Evolutionary conservation across 176 grass and related monocot genomes (phyloP).

Genomic region (Juncus inflexus): DNA sequence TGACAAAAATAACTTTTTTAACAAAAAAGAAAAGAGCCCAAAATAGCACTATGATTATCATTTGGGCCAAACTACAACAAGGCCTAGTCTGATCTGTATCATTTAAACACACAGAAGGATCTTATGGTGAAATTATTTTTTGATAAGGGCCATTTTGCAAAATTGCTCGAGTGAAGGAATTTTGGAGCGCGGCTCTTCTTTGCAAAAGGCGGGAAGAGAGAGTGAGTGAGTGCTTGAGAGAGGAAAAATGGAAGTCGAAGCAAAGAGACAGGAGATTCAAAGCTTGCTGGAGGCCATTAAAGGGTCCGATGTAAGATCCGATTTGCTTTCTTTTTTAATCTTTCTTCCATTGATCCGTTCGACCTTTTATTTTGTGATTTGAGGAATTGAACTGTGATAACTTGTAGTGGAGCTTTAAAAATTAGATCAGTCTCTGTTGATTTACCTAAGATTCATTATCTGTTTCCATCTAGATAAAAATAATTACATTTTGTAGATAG

Average conservation of each 20-base stretch:
- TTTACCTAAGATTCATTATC: too few species aligned
- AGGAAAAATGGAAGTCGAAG: constrained; percentile 12
- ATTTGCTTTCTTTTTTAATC: not conserved
- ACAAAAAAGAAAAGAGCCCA: too few species aligned
- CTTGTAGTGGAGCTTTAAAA: not conserved
- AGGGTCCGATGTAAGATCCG: constrained; percentile 39
- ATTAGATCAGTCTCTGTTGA: not conserved
- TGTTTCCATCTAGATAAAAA: not conserved
- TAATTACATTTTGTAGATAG: too few species aligned
- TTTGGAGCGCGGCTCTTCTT: constrained; percentile 22
- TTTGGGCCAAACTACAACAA: too few species aligned
- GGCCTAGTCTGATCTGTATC: too few species aligned
- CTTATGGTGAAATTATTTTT: too few species aligned
- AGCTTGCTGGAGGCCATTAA: constrained; percentile 45
- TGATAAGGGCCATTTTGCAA: too few species aligned
- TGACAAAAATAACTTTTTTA: too few species aligned
- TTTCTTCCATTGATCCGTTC: constrained; percentile 3
- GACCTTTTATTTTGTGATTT: not conserved
- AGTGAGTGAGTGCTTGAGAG: constrained; percentile 10
- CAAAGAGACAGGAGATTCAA: constrained; percentile 27
- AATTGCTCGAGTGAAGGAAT: not conserved
- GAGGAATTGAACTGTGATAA: not conserved
- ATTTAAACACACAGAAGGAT: too few species aligned
- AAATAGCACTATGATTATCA: too few species aligned
- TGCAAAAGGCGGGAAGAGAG: not conserved